These are phyloP conservation scores for Closterium sp. DNA, from an alignment of 139 green algal species.

Conservation along the genomic window DNA sequence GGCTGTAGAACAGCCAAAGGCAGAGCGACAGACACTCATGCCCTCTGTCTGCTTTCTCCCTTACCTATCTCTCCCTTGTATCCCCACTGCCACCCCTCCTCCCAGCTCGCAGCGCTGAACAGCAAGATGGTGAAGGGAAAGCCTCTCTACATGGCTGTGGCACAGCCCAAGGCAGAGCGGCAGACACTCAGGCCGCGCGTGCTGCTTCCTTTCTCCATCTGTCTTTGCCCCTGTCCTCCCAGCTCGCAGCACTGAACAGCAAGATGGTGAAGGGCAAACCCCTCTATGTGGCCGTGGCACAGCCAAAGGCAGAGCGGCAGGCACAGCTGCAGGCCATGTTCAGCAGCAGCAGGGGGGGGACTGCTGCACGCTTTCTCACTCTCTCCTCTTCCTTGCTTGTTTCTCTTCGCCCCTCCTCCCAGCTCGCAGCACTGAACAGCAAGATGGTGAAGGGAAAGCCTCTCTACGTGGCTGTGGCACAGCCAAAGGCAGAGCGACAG, in stretches of 20 bases:
- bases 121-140: constrained; percentile 61
- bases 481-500: constrained; percentile 61
- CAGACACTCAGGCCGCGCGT: background rate
- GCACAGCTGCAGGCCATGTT: constrained; percentile 31
- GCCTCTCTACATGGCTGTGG: constrained; percentile 64
- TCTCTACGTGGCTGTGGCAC: constrained; percentile 63
- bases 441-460: constrained; percentile 62
- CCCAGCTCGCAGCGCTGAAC: constrained; percentile 52
- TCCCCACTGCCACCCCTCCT: no score
- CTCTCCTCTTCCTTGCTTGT: no score
- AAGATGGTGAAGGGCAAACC: constrained; percentile 61
- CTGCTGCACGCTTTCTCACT: no score
- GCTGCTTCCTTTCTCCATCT: constrained; percentile 19
- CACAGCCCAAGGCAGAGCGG: constrained; percentile 61
- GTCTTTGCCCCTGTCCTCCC: constrained; percentile 24
- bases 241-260: constrained; percentile 40
- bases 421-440: constrained; percentile 52
- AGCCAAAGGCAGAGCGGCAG: constrained; percentile 61
- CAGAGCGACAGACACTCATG: background rate
- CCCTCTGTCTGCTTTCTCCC: background rate
- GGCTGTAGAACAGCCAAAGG: background rate
- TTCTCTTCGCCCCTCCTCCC: no score
- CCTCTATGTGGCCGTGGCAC: constrained; percentile 63
- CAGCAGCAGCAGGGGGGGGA: background rate
- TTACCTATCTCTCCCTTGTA: background rate